Evolutionary conservation across 2,329 filamentous ascomycete species (phyloP).

Genomic region (Pseudocercospora pini-densiflorae): DNA sequence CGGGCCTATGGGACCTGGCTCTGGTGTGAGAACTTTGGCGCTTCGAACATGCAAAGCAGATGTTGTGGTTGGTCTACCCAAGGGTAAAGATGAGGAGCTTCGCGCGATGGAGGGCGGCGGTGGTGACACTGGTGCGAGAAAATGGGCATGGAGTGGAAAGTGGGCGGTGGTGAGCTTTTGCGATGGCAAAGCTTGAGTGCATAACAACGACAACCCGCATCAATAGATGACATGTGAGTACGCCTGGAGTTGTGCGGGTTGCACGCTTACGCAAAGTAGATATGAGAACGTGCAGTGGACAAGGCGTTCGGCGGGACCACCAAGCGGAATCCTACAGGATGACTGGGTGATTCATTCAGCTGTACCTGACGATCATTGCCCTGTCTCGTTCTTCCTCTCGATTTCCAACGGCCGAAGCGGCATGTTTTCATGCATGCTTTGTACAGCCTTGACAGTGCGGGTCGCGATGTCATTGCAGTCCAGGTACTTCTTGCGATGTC

Average conservation of each 20-base stretch:
- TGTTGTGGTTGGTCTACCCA: conserved; percentile 84
- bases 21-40: conserved; percentile 82
- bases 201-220: not conserved
- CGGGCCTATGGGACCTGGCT: conserved; percentile 80
- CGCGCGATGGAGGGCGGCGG: conserved; percentile 70
- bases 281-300: not conserved
- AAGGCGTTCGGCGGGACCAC: not conserved
- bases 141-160: conserved; percentile 96
- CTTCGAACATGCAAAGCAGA: conserved; percentile 96
- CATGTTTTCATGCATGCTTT: not conserved
- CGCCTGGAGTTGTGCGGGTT: not conserved
- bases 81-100: conserved; percentile 82
- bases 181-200: conserved; percentile 60
- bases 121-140: conserved; percentile 70
- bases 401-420: not conserved
- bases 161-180: conserved; percentile 92
- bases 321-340: not conserved
- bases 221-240: not conserved
- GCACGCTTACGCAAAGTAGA: not conserved
- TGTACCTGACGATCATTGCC: not conserved
- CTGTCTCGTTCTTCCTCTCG: not conserved
- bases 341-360: not conserved
- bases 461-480: no score
- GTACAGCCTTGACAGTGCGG: not conserved
- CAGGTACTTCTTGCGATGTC: no score